Evolutionary conservation across 2,329 filamentous ascomycete genomes (phyloP).

Genomic region (Aureobasidium namibiae): DNA sequence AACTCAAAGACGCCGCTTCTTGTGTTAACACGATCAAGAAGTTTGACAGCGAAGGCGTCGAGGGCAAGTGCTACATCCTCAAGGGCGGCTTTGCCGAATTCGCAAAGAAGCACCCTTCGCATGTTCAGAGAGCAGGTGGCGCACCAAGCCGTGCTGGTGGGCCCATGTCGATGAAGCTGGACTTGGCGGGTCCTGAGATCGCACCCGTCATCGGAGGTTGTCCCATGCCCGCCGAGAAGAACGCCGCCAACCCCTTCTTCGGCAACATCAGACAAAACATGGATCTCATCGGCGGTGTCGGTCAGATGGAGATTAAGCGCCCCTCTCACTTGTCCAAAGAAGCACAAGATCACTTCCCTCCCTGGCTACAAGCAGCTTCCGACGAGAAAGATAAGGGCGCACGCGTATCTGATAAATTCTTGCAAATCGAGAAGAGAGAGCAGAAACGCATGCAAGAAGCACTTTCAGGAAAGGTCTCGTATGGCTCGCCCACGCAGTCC

Average conservation of each 20-base stretch:
- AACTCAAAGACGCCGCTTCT: slow-evolving; percentile 70
- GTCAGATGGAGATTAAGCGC: slow-evolving; percentile 59
- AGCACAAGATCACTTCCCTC: slow-evolving; percentile 52
- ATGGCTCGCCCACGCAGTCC: slow-evolving; percentile 38
- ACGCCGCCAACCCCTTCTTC: slow-evolving; percentile 80
- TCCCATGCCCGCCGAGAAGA: slow-evolving; percentile 61
- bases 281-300: slow-evolving; percentile 87
- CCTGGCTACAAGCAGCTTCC: slow-evolving; percentile 67
- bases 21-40: slow-evolving; percentile 89
- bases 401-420: slow-evolving; percentile 70
- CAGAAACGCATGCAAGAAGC: slow-evolving; percentile 89
- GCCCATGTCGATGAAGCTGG: slow-evolving; percentile 37
- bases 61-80: slow-evolving; percentile 64
- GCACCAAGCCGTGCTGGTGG: not conserved
- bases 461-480: slow-evolving; percentile 52
- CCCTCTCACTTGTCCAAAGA: slow-evolving; percentile 44
- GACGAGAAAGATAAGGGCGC: slow-evolving; percentile 66
- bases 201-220: slow-evolving; percentile 86
- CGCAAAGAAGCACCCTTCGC: slow-evolving; percentile 54
- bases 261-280: slow-evolving; percentile 94
- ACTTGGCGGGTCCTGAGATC: slow-evolving; percentile 41
- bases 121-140: slow-evolving; percentile 44
- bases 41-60: slow-evolving; percentile 76
- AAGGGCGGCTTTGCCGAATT: slow-evolving; percentile 76
- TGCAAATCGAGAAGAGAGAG: slow-evolving; percentile 75